Evolutionary conservation across 1,284 basidiomycete species (phyloP), one percentile per base, ranked within the genome.

Genomic region (Afroboletus lepidellus): DNA sequence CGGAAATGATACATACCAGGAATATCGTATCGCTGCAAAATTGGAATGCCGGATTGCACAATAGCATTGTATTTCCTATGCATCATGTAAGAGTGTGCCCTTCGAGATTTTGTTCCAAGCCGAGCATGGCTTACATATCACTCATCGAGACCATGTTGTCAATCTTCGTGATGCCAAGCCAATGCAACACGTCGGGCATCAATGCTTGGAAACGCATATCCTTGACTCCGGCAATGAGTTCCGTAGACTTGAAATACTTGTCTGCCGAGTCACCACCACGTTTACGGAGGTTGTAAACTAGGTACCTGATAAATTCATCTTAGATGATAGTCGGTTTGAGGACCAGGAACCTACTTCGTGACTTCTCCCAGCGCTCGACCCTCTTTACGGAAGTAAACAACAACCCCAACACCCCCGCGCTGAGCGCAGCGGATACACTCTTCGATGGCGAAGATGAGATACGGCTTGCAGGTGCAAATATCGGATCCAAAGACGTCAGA

Each of bases 101-200:
- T n/a, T n/a, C n/a, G n/a, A n/a, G n/a, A 23, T 23, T 8, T n/a
- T 11, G 23, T 36, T 37, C n/a, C 9, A 3, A 24, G 6, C 3
- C 24, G 15, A 44, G 41, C 5, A 12, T 24, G 13, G 44, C 77
- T 57, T 60, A 85, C 88, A 93, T 90, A 66, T 93, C 90, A 59
- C 87, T 90, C 95, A 98, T 97, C 23, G 86, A 90, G 48, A 96
- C 85, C 84, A 97, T 85, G 67, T 87, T 87, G 70, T 92, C 85
- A 51, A 97, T 86, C 77, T 92, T 91, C 69, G 71, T 85, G 67
- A 96, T 89, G 0, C 94, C 94, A n/a, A 96, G 72, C 90, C 92
- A 96, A 70, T 94, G 92, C 45, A 98, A 75, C 3, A 97, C 87
- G 67, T 98, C 95, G 3, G 95, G 95, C 94, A 98, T 97, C 54